Base-by-base conservation (phyloP, 2,329 filamentous ascomycete species). In the Lojkania enalia region DNA sequence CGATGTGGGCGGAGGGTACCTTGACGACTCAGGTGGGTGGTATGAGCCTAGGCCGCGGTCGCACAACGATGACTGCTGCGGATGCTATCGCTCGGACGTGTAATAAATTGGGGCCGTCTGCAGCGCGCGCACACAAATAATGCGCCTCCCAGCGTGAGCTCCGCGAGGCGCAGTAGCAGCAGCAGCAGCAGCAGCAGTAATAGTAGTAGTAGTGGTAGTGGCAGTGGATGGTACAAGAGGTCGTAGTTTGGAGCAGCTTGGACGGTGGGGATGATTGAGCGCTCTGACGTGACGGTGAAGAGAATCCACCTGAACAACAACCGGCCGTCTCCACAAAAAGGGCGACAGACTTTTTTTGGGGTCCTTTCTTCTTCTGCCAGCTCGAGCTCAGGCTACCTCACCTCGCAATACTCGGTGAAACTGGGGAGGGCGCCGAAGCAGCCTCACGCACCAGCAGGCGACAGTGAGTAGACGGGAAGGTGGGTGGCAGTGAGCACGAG, bases 41-140 rank as follows among this genome's bases (percentile, higher is more conserved):
- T 52, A 57, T 58, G 55, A 54, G 56, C 49, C 53, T 46, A 51
- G 48, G 39, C 50, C 52, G 46, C 39, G 35, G 52, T 52, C 51
- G 47, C 44, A 40, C 42, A 43, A 48, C 48, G 49, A 41, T 49
- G 44, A 50, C 41, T 30, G 41, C 41, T 20, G 41, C 41, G 41
- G 41, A 36, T 37, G 27, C 42, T 44, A 39, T 39, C 43, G 32
- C 43, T 20, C 23, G 43, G 32, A 25, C 42, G 27, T 32, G 13
- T 19, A 30, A 31, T 46, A 46, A 37, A 46, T 46, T 46, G 37
- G 43, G 43, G 42, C 27, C 14, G 25, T 20, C n/a, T 29, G 40
- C 20, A 29, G 12, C 27, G 25, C 18, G 27, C 15, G 21, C 21
- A 25, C 25, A 15, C 32, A 35, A 15, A 16, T 6, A 14, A 20